Base-by-base conservation (phyloP, 2,329 filamentous ascomycete genomes). In the Pyrenophora graminea region DNA sequence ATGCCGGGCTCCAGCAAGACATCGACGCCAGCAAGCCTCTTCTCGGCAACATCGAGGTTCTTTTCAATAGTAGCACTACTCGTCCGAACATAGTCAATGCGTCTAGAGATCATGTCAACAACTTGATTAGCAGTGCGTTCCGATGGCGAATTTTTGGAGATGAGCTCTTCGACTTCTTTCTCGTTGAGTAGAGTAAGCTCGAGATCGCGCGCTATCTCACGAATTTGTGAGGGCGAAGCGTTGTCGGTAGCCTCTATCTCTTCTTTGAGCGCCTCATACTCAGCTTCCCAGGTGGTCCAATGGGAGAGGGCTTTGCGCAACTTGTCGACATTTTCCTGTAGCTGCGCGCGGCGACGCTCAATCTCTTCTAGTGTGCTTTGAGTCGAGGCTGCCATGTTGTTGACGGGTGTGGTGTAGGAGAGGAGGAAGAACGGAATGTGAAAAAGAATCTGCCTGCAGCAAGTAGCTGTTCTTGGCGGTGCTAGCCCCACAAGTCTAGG, bases 231-330 rank as follows among this genome's bases (percentile, higher is more conserved):
- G 3, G 65, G 52, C 7, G 65, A 64, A 6, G 69, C 61, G 30
- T 61, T 56, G n/a, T 53, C 44, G 41, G 60, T 67, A 41, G 41
- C 78, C 45, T 84, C 75, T 25, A 97, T 82, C 65, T 95, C 90
- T 70, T 95, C 90, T 69, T 89, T 91, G 55, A 97, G 80, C 19
- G 87, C 85, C 69, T 96, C 90, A 73, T 97, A 97, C 71, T 97
- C 93, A 40, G 89, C 85, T 70, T 96, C 92, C 84, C 90, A 95
- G 47, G 86, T 87, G 58, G 90, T 88, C 93, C 93, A 99, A 76
- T 96, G 88, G 56, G 86, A 85, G 45, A 97, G 80, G 6, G 89
- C 86, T 65, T 88, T 85, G 48, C 84, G 84, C 17, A 97, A 82
- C 69, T 90, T 85, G 42, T 80, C 76, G 39, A 96, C 82, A 58